phyloP scores from a whole-genome alignment of 352 stramenopile species.

The Pythium pyrilobum region DNA sequence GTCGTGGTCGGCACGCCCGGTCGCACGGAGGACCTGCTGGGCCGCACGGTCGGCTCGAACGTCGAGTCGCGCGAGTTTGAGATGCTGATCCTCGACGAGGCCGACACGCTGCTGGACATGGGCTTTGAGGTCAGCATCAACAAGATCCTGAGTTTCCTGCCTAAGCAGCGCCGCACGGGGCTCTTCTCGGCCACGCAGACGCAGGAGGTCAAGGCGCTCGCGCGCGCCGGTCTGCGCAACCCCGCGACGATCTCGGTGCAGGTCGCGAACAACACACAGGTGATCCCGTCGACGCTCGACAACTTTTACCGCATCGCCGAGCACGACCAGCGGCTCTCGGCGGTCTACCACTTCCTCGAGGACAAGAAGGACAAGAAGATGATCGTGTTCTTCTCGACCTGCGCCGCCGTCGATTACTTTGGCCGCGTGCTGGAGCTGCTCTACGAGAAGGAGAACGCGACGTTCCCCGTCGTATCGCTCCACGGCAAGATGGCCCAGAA shows the following conservation, averaged over 20 bases:
- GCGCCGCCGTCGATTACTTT: conserved; percentile 99
- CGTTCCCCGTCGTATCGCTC: conserved; percentile 63
- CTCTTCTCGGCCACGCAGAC: conserved; percentile 91
- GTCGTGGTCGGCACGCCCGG: conserved; percentile 84
- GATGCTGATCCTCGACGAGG: conserved; percentile 98
- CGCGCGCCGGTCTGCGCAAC: conserved; percentile 96
- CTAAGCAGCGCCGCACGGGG: conserved; percentile 96
- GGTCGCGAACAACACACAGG: conserved; percentile 85
- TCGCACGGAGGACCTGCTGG: conserved; percentile 84
- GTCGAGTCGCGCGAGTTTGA: conserved; percentile 94
- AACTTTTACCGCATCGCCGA: conserved; percentile 96
- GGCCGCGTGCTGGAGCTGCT: conserved; percentile 84
- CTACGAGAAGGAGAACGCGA: conserved; percentile 23
- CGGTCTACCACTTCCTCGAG: conserved; percentile 91
- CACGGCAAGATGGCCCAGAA: conserved; percentile 95
- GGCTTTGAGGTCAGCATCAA: conserved; percentile 95
- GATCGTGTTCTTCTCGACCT: conserved; percentile 99
- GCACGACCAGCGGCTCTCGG: conserved; percentile 93
- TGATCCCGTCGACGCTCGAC: conserved; percentile 64
- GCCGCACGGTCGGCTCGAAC: conserved; percentile 60
- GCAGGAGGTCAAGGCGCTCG: conserved; percentile 94
- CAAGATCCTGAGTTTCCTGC: conserved; percentile 93
- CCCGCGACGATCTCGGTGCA: conserved; percentile 97
- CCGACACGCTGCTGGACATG: conserved; percentile 98
- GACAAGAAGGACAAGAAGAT: conserved; percentile 86